Conservation (phyloP, 2,329 filamentous ascomycete species). For the Hypomyces rosellus region DNA sequence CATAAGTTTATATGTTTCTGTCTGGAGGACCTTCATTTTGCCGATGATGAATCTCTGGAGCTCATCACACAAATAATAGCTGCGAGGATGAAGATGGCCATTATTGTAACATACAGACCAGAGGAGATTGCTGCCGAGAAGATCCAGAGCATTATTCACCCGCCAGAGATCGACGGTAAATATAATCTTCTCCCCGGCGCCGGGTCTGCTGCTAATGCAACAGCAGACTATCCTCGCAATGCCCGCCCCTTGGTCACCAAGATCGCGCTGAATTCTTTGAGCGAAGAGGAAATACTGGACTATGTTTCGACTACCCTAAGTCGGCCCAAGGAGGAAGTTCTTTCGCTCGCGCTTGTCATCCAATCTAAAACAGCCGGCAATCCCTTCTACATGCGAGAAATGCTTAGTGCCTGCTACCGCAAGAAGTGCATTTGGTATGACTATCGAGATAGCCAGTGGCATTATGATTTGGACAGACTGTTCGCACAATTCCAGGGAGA, state of each 20-base stretch:
- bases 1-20: constrained; percentile 86
- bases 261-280: constrained; percentile 66
- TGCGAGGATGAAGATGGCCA: constrained; percentile 71
- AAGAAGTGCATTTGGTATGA: constrained; percentile 89
- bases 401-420: constrained; percentile 79
- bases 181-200: not conserved
- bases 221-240: constrained; percentile 35
- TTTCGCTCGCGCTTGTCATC: constrained; percentile 74
- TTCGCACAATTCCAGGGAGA: constrained; percentile 80
- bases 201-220: constrained; percentile 16
- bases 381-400: constrained; percentile 85
- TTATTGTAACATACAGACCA: constrained; percentile 70
- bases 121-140: constrained; percentile 55
- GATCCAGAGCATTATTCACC: constrained; percentile 48
- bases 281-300: constrained; percentile 71
- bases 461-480: constrained; percentile 76
- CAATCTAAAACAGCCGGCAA: constrained; percentile 87
- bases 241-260: constrained; percentile 56
- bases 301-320: constrained; percentile 81
- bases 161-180: constrained; percentile 47
- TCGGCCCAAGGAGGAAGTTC: constrained; percentile 62
- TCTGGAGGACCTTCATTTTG: constrained; percentile 84
- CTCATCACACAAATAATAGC: constrained; percentile 74
- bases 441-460: constrained; percentile 75
- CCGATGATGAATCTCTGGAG: constrained; percentile 80